Evolutionary conservation across 2,329 filamentous ascomycete species (phyloP).

Genomic region (Calonectria pseudoreteaudii): DNA sequence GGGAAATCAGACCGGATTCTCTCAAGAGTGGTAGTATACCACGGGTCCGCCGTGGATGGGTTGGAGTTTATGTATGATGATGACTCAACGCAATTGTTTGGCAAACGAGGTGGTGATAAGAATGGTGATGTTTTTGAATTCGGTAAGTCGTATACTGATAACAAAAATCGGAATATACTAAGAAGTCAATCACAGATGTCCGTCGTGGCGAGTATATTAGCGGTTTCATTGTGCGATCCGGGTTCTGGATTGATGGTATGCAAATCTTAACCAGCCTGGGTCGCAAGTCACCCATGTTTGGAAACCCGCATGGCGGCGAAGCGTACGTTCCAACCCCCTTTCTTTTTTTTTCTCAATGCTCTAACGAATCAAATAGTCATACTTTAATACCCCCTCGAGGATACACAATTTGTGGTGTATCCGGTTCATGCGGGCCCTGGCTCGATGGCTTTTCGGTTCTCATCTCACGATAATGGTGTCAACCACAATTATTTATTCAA

Average conservation of each 20-base stretch:
- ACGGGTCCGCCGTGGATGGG: constrained; percentile 82
- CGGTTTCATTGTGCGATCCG: constrained; percentile 86
- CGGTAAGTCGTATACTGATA: constrained; percentile 62
- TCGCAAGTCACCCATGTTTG: constrained; percentile 87
- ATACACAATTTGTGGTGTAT: constrained; percentile 88
- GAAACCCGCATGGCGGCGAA: constrained; percentile 82
- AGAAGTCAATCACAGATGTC: constrained; percentile 71
- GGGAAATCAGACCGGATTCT: constrained; percentile 78
- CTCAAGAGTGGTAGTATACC: constrained; percentile 79
- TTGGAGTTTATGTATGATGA: constrained; percentile 96
- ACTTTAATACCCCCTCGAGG: constrained; percentile 90
- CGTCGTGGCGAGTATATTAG: constrained; percentile 87
- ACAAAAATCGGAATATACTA: constrained; percentile 13
- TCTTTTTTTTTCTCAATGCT: background rate
- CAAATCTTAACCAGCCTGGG: constrained; percentile 91
- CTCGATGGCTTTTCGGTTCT: constrained; percentile 88
- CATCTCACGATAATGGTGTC: constrained; percentile 55
- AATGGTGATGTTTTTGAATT: constrained; percentile 82
- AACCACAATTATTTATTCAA: constrained; percentile 17
- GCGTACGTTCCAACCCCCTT: constrained; percentile 70
- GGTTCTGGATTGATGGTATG: constrained; percentile 87
- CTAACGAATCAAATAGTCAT: constrained; percentile 68
- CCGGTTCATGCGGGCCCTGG: constrained; percentile 84
- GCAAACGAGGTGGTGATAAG: constrained; percentile 74
- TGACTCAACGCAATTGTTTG: constrained; percentile 85